Conservation (phyloP, 2,329 filamentous ascomycete species). For the Colletotrichum aenigma region DNA sequence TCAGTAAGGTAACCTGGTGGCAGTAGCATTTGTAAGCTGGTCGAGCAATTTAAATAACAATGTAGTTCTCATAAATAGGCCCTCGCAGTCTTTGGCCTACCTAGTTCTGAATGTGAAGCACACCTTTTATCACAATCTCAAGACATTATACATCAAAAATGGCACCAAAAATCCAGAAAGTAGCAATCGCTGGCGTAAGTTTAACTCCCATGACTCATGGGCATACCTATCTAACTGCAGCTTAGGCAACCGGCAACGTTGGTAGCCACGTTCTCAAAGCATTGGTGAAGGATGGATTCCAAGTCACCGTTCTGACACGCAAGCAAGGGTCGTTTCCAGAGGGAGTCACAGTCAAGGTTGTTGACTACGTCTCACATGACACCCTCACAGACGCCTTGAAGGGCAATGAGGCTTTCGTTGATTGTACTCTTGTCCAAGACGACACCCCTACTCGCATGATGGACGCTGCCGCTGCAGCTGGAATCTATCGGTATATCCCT, state of each 20-base stretch:
- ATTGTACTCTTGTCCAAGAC: conserved; percentile 29
- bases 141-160: background rate
- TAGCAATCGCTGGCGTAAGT: conserved; percentile 38
- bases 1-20: background rate
- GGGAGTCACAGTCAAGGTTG: conserved; percentile 45
- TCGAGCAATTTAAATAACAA: background rate
- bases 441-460: conserved; percentile 50
- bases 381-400: conserved; percentile 55
- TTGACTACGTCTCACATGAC: conserved; percentile 50
- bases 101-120: background rate
- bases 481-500: conserved; percentile 66
- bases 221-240: background rate
- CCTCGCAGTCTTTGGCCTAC: background rate
- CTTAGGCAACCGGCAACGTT: conserved; percentile 34
- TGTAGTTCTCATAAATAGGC: background rate
- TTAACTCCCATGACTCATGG: too few relatives aligned
- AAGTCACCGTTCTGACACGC: conserved; percentile 60
- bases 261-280: conserved; percentile 33
- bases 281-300: conserved; percentile 35
- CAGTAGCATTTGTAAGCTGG: background rate
- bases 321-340: conserved; percentile 25
- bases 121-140: background rate
- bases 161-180: conserved; percentile 33
- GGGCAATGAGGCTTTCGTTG: conserved; percentile 61
- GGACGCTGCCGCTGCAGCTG: conserved; percentile 62